Evolutionary conservation across 805 yeast genomes (phyloP).

Genomic region (Candida taoyuanica): DNA sequence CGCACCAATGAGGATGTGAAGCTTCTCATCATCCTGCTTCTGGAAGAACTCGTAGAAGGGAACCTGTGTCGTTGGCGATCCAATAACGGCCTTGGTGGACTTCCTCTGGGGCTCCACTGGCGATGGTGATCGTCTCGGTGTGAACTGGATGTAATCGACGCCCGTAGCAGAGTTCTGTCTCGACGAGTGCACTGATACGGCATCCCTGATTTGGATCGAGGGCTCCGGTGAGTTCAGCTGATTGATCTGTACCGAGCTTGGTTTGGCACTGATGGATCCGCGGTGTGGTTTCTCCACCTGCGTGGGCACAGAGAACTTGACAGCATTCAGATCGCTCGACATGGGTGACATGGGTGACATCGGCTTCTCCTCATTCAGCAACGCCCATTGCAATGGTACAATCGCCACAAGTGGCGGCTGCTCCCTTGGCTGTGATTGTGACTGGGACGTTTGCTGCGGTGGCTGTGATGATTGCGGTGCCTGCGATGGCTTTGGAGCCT

Average conservation of each 20-base stretch:
- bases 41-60: slow-evolving; percentile 72
- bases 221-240: slow-evolving; percentile 6
- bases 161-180: slow-evolving; percentile 26
- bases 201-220: slow-evolving; percentile 9
- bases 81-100: slow-evolving; percentile 46
- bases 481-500: no score
- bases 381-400: background rate
- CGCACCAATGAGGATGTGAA: slow-evolving; percentile 86
- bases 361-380: slow-evolving; percentile 7
- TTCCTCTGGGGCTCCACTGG: slow-evolving; percentile 30
- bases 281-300: slow-evolving; percentile 42
- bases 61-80: slow-evolving; percentile 58
- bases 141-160: slow-evolving; percentile 23
- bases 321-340: slow-evolving; percentile 19
- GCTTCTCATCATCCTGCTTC: slow-evolving; percentile 74
- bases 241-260: slow-evolving; percentile 36
- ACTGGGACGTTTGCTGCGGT: slow-evolving; percentile 1
- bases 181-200: slow-evolving; percentile 20
- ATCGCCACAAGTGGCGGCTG: background rate
- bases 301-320: slow-evolving; percentile 46
- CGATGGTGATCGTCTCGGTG: slow-evolving; percentile 16
- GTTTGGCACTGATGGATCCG: slow-evolving; percentile 54
- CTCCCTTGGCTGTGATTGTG: background rate
- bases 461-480: background rate
- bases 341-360: slow-evolving; percentile 9